These are phyloP conservation scores for Yamadazyma kanchanaburiensis DNA, from an alignment of 1,139 yeast species.

Conservation along the genomic window DNA sequence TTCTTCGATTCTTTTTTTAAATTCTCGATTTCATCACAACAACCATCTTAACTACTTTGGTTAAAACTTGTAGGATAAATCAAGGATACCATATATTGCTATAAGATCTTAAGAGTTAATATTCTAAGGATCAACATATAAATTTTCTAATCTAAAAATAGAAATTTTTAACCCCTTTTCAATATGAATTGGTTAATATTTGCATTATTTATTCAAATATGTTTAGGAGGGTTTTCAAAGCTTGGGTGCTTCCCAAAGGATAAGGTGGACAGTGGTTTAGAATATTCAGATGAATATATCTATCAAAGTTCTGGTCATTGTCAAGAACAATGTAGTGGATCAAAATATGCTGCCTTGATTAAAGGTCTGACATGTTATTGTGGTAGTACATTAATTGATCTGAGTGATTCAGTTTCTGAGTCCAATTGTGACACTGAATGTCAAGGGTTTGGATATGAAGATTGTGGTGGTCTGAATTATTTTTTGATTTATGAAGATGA, in stretches of 20 bases:
- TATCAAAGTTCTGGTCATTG: conserved; percentile 56
- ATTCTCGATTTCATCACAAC: conserved; percentile 3
- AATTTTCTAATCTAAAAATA: too few relatives aligned
- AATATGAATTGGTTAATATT: too few relatives aligned
- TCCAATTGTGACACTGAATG: conserved; percentile 50
- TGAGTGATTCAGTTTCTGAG: conserved; percentile 24
- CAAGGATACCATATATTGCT: too few relatives aligned
- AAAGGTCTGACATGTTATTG: conserved; percentile 61
- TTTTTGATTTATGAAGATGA: conserved; percentile 45
- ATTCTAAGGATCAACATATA: too few relatives aligned
- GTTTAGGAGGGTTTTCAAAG: too few relatives aligned
- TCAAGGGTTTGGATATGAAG: conserved; percentile 53
- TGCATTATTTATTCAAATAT: too few relatives aligned
- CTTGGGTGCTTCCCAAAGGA: conserved; percentile 34
- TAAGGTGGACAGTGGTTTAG: too few relatives aligned
- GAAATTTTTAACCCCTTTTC: too few relatives aligned
- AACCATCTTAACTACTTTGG: conserved; percentile 1
- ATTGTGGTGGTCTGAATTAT: conserved; percentile 61
- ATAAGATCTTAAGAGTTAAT: too few relatives aligned
- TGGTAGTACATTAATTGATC: conserved; percentile 44
- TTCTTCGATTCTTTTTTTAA: conserved; percentile 1
- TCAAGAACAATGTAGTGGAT: conserved; percentile 40
- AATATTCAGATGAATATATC: conserved; percentile 29
- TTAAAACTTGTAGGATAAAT: neutral
- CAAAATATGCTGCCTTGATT: conserved; percentile 50